These are phyloP conservation scores for Moelleriella libera DNA, from an alignment of 2,329 filamentous ascomycete genomes.

Conservation along the genomic window DNA sequence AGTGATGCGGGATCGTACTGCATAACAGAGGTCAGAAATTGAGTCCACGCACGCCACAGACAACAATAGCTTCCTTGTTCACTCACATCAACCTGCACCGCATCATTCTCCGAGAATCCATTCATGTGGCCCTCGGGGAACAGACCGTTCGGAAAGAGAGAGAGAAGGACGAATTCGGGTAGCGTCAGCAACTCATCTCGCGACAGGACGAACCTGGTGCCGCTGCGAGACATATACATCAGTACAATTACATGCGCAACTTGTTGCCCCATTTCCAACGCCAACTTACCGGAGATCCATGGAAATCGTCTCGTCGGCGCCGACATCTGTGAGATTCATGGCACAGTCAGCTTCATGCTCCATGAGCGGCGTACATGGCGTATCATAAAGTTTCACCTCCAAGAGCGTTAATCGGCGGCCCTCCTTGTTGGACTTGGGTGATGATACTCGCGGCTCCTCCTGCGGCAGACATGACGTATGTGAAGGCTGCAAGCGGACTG, in stretches of 20 bases:
- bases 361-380: background rate
- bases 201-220: slow-evolving; percentile 84
- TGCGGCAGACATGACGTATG: slow-evolving; percentile 95
- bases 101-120: slow-evolving; percentile 80
- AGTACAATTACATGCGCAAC: slow-evolving; percentile 5
- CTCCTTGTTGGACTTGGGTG: slow-evolving; percentile 94
- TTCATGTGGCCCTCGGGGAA: slow-evolving; percentile 95
- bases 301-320: slow-evolving; percentile 84
- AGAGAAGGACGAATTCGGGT: slow-evolving; percentile 92
- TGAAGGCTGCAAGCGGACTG: slow-evolving; percentile 83
- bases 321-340: slow-evolving; percentile 44
- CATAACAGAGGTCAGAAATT: background rate
- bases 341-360: slow-evolving; percentile 1
- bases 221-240: slow-evolving; percentile 37
- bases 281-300: slow-evolving; percentile 73
- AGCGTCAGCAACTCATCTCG: slow-evolving; percentile 89
- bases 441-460: slow-evolving; percentile 97
- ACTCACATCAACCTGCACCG: slow-evolving; percentile 94
- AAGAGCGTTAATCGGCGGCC: slow-evolving; percentile 75
- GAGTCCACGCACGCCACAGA: background rate
- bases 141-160: slow-evolving; percentile 96
- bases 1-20: slow-evolving; percentile 95
- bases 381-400: slow-evolving; percentile 46
- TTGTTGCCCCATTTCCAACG: background rate
- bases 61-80: background rate